phyloP scores from a whole-genome alignment of 2,329 filamentous ascomycete species.

The Diaporthe destruens region DNA sequence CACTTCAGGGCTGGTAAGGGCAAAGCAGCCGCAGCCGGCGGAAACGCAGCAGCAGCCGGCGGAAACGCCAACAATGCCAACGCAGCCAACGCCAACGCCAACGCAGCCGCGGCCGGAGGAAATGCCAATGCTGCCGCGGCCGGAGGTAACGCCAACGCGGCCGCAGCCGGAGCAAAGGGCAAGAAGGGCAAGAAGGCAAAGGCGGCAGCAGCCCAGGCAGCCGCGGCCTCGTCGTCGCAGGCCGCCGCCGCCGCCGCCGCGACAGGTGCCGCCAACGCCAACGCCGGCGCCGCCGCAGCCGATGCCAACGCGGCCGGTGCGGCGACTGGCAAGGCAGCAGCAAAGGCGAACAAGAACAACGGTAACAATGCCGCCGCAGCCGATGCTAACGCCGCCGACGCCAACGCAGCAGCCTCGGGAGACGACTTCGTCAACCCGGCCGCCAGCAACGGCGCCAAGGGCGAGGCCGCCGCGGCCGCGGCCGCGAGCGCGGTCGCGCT shows the following conservation, averaged over 20 bases:
- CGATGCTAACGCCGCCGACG: slow-evolving; percentile 40
- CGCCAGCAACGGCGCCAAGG: slow-evolving; percentile 35
- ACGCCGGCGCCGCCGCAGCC: slow-evolving; percentile 49
- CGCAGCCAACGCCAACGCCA: slow-evolving; percentile 11
- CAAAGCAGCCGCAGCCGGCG: not conserved
- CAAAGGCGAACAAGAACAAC: slow-evolving; percentile 1
- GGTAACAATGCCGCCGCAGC: slow-evolving; percentile 53
- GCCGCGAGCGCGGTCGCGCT: slow-evolving; percentile 47
- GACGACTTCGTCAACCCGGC: slow-evolving; percentile 47
- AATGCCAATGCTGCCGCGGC: slow-evolving; percentile 20
- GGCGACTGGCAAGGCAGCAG: slow-evolving; percentile 7
- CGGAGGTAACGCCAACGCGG: slow-evolving; percentile 46
- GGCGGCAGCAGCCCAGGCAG: too few species aligned
- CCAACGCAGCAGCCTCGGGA: slow-evolving; percentile 55
- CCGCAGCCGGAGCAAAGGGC: slow-evolving; percentile 4
- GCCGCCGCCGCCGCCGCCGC: too few species aligned
- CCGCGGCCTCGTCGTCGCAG: too few species aligned
- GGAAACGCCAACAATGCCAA: slow-evolving; percentile 24
- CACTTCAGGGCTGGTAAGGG: slow-evolving; percentile 3
- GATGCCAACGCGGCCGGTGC: not conserved
- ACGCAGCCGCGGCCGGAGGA: not conserved
- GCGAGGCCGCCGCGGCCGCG: slow-evolving; percentile 22
- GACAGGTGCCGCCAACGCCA: slow-evolving; percentile 41
- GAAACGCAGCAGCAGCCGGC: slow-evolving; percentile 5
- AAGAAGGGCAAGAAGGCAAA: not conserved